These are phyloP conservation scores for Acacia melanoxylon DNA, from an alignment of 306 rosid species.

Conservation along the genomic window DNA sequence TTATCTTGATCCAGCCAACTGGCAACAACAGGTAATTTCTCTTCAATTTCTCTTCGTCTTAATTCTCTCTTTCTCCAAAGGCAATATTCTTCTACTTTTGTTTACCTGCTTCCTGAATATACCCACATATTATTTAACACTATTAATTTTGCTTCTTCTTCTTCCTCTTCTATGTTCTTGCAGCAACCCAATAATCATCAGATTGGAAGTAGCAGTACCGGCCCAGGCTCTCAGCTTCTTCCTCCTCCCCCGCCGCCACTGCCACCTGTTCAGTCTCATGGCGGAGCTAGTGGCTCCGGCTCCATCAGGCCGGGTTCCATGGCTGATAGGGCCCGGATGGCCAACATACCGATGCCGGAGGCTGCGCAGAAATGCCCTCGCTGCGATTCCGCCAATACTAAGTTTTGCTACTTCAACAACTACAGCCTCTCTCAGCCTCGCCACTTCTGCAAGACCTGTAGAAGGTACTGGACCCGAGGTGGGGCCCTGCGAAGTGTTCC, in stretches of 20 bases:
- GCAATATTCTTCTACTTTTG: conserved; percentile 60
- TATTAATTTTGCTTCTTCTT: background rate
- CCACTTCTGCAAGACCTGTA: conserved; percentile 92
- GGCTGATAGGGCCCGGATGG: conserved; percentile 89
- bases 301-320: conserved; percentile 74
- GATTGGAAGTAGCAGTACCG: conserved; percentile 14
- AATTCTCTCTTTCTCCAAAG: conserved; percentile 20
- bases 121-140: conserved; percentile 34
- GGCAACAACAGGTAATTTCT: conserved; percentile 80
- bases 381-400: conserved; percentile 89
- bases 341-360: conserved; percentile 78
- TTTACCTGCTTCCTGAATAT: conserved; percentile 63
- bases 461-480: conserved; percentile 90
- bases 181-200: conserved; percentile 48
- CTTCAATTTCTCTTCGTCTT: background rate
- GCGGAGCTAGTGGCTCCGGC: conserved; percentile 30
- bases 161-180: conserved; percentile 28
- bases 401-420: conserved; percentile 93
- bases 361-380: conserved; percentile 73
- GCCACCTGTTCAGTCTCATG: conserved; percentile 44
- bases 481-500: conserved; percentile 82
- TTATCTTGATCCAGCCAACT: conserved; percentile 86
- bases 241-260: conserved; percentile 42
- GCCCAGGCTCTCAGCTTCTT: conserved; percentile 44
- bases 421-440: conserved; percentile 94